phyloP scores from a whole-genome alignment of 768 basidiomycete genomes.

The Crucibulum laeve region DNA sequence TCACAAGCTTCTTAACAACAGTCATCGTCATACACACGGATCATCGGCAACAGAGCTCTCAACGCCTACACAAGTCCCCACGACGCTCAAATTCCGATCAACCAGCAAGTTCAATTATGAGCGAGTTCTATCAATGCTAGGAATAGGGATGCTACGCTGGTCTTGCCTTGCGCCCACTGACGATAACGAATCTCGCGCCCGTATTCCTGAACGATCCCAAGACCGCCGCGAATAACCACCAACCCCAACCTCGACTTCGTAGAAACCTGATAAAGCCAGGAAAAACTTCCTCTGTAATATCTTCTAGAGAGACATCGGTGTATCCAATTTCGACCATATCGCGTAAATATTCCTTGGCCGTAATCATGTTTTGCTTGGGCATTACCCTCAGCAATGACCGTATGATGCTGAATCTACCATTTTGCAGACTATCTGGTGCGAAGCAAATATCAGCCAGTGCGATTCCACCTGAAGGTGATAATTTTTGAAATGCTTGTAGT shows the following conservation, averaged over 20 bases:
- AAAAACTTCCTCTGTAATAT: slow-evolving; percentile 55
- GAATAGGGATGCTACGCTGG: neutral
- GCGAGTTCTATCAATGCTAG: too few species aligned
- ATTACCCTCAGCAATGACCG: slow-evolving; percentile 34
- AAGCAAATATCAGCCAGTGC: slow-evolving; percentile 65
- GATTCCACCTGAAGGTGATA: slow-evolving; percentile 46
- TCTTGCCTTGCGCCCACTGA: slow-evolving; percentile 25
- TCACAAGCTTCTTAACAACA: too few species aligned
- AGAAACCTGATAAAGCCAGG: slow-evolving; percentile 53
- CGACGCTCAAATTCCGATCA: too few species aligned
- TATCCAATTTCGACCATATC: slow-evolving; percentile 48
- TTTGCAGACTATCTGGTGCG: slow-evolving; percentile 20
- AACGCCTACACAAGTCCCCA: too few species aligned
- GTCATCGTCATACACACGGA: too few species aligned
- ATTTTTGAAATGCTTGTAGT: slow-evolving; percentile 38
- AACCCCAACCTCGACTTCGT: slow-evolving; percentile 32
- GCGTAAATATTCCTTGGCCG: slow-evolving; percentile 36
- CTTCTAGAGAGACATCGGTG: slow-evolving; percentile 46
- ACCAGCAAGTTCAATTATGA: too few species aligned
- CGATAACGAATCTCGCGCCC: slow-evolving; percentile 49
- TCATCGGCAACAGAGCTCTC: too few species aligned
- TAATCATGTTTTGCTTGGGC: slow-evolving; percentile 46
- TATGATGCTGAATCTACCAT: slow-evolving; percentile 17
- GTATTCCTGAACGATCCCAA: slow-evolving; percentile 29
- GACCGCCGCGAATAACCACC: slow-evolving; percentile 37